Conservation (phyloP, 1,284 basidiomycete species). For the Hortiboletus rubellus region DNA sequence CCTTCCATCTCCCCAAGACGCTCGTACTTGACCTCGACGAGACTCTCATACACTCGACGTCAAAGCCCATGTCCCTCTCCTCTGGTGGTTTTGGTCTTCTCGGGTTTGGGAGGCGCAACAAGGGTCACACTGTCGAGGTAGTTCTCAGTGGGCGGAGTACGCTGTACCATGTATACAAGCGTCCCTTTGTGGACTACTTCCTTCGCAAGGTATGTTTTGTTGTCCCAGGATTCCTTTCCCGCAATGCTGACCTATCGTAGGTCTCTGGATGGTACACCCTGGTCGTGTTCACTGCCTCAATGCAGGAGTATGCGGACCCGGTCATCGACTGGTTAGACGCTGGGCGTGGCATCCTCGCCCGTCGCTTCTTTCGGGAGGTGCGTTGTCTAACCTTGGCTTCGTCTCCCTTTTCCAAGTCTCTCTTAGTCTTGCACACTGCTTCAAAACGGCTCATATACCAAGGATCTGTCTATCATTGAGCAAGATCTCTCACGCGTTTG, state of each 20-base stretch:
- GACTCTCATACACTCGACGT: slow-evolving; percentile 97
- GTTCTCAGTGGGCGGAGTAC: slow-evolving; percentile 87
- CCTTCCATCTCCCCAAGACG: slow-evolving; percentile 84
- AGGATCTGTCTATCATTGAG: slow-evolving; percentile 88
- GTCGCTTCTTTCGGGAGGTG: slow-evolving; percentile 91
- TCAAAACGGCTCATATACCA: slow-evolving; percentile 91
- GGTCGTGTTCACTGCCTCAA: slow-evolving; percentile 97
- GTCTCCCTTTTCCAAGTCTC: background rate
- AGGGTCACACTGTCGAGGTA: slow-evolving; percentile 94
- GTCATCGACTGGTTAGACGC: slow-evolving; percentile 99
- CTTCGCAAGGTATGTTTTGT: slow-evolving; percentile 71
- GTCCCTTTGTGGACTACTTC: slow-evolving; percentile 96
- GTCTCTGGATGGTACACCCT: slow-evolving; percentile 99
- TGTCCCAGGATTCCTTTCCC: background rate
- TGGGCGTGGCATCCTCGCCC: slow-evolving; percentile 85
- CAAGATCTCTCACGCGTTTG: slow-evolving; percentile 88
- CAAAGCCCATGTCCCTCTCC: slow-evolving; percentile 62
- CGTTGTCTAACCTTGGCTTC: slow-evolving; percentile 31
- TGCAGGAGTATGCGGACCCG: slow-evolving; percentile 99
- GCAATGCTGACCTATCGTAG: slow-evolving; percentile 43
- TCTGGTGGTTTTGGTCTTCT: slow-evolving; percentile 59
- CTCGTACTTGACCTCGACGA: slow-evolving; percentile 96
- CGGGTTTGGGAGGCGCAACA: slow-evolving; percentile 61
- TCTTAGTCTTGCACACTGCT: slow-evolving; percentile 86
- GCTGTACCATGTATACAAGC: slow-evolving; percentile 97